Evolutionary conservation across 768 basidiomycete species (phyloP).

Genomic region (Chalciporus sphaerocephalus): DNA sequence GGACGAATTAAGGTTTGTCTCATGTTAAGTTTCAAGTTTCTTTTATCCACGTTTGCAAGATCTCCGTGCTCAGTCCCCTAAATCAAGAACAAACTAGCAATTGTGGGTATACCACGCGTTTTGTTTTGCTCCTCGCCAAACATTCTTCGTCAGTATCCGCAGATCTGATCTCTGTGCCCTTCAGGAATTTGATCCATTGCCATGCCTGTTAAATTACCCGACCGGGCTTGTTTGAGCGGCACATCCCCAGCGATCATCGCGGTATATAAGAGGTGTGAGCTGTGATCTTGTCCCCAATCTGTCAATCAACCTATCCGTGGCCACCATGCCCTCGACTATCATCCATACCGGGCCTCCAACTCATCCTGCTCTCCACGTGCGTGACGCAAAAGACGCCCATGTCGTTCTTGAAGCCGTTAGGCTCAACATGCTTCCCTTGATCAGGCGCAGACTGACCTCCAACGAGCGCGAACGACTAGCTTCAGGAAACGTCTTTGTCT

Average conservation of each 20-base stretch:
- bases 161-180: constrained; percentile 19
- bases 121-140: constrained; percentile 19
- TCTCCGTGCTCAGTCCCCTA: constrained; percentile 20
- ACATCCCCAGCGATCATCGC: constrained; percentile 13
- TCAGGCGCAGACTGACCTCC: constrained; percentile 64
- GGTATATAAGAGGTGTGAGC: constrained; percentile 23
- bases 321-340: constrained; percentile 14
- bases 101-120: constrained; percentile 7
- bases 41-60: constrained; percentile 25
- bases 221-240: constrained; percentile 13
- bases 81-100: constrained; percentile 18
- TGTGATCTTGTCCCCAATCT: constrained; percentile 6
- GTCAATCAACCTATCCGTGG: constrained; percentile 5
- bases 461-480: constrained; percentile 64
- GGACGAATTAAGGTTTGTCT: constrained; percentile 29
- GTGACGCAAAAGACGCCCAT: constrained; percentile 78
- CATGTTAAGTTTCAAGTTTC: constrained; percentile 28
- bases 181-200: constrained; percentile 11
- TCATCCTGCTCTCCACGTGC: constrained; percentile 44
- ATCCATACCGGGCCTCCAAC: constrained; percentile 25
- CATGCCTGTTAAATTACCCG: constrained; percentile 15
- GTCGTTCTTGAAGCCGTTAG: constrained; percentile 74
- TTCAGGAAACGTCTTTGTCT: constrained; percentile 79
- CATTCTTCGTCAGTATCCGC: constrained; percentile 15
- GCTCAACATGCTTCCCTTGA: constrained; percentile 62